Evolutionary conservation across 2,329 filamentous ascomycete species (phyloP).

Genomic region (Alternaria triticina): DNA sequence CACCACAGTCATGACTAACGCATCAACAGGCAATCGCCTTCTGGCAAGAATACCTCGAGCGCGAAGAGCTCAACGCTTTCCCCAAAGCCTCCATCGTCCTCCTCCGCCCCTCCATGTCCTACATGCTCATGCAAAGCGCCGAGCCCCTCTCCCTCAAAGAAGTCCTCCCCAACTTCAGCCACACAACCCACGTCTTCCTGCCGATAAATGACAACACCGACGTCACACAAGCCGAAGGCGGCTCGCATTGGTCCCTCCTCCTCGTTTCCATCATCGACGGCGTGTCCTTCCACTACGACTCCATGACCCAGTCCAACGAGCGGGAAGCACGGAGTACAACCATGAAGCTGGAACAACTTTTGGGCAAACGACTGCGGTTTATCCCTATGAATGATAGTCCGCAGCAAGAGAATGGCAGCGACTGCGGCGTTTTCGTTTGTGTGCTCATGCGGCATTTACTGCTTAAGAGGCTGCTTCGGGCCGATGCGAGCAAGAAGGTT

Average conservation of each 20-base stretch:
- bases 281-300: slow-evolving; percentile 97
- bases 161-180: slow-evolving; percentile 80
- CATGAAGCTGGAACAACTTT: slow-evolving; percentile 70
- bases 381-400: slow-evolving; percentile 84
- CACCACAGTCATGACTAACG: slow-evolving; percentile 3
- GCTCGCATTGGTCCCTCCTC: slow-evolving; percentile 92
- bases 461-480: slow-evolving; percentile 78
- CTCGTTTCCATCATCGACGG: slow-evolving; percentile 88
- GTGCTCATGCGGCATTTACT: slow-evolving; percentile 94
- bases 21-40: slow-evolving; percentile 83
- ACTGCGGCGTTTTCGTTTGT: slow-evolving; percentile 96
- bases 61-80: slow-evolving; percentile 80
- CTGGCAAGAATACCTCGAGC: slow-evolving; percentile 97
- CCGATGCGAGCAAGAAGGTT: slow-evolving; percentile 82
- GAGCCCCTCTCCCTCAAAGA: slow-evolving; percentile 64
- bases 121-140: slow-evolving; percentile 80
- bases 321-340: slow-evolving; percentile 74
- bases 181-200: slow-evolving; percentile 90
- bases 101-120: slow-evolving; percentile 89
- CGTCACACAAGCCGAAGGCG: slow-evolving; percentile 83
- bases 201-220: slow-evolving; percentile 90
- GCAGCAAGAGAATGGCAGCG: slow-evolving; percentile 88
- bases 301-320: slow-evolving; percentile 76
- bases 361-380: slow-evolving; percentile 73
- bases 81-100: slow-evolving; percentile 87